Base-by-base conservation (phyloP, 495 filamentous ascomycete genomes). In the Penicillium pulvis region DNA sequence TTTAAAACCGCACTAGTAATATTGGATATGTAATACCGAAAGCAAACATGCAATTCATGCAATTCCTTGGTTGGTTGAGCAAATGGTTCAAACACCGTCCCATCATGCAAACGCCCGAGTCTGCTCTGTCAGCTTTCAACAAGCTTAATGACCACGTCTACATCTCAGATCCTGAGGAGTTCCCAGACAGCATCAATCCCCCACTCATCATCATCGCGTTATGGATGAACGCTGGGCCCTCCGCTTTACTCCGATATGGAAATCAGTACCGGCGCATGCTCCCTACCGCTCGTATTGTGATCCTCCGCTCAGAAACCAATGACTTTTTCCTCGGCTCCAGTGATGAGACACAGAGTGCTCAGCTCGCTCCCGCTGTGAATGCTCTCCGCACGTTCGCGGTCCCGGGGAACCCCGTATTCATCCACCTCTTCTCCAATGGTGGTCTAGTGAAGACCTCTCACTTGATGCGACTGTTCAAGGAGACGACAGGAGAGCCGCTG, bases 401-500 rank as follows among this genome's bases (percentile, higher is more conserved):
- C 41, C 60, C 66, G 31, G 64, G 66, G 4, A 64, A 57, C 20
- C 68, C 71, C 20, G 70, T 75, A 12, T 72, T 69, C 42, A 57
- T 79, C 41, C 77, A 80, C 59, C 59, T 77, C 20, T 80, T 80
- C 67, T 79, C 75, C 12, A 80, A 80, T 47, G 77, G 77, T 23
- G 77, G 77, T 12, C 42, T 75, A 31, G 71, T 68, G 20, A 61
- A 65, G 8, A 66, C 65, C 0, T 62, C 65, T 7, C 58, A 77
- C 44, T 44, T 78, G 33, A 64, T 80, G 6, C 59, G 64, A 24
- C 60, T 69, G 16, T 80, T 75, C 47, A 65, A 62, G 14, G 42
- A 61, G 10, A 61, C 62, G 1, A 72, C 72, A 0, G 77, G 77
- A 0, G 56, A 57, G 1, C 50, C 74, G 7, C 51, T 79, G 8